Base-by-base conservation (phyloP, 495 filamentous ascomycete species). In the Bombardia bombarda region DNA sequence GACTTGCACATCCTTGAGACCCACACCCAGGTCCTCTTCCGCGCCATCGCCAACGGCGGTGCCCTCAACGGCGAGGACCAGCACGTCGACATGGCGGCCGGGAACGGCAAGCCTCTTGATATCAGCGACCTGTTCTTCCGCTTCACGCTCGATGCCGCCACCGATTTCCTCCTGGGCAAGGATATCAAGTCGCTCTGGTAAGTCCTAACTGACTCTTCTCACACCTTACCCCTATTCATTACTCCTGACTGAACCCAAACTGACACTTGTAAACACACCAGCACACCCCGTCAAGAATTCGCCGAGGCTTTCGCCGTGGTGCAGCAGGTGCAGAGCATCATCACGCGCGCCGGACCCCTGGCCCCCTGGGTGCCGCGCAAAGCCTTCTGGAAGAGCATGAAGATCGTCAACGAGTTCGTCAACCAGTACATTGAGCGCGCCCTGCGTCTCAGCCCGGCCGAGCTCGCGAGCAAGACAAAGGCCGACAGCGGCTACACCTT, bases 81-180 rank as follows among this genome's bases (percentile, higher is more conserved):
- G 40, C 21, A 50, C 0, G 65, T 73, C 38, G 67, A 74, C 36
- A 60, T 72, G 33, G 58, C 60, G 40, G 56, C 60, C 7, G 63
- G 63, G 13, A 58, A 72, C 25, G 75, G 72, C 26, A 66, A 62
- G 32, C 68, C 74, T 2, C 68, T 88, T 17, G 79, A 93, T 57
- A 73, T 90, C 25, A 70, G 73, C 23, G 74, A 80, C 7, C 66
- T 90, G 16, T 82, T 90, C 59, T 90, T 86, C 68, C 75, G 86
- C 7, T 86, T 82, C 50, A 90, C 87, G 1, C 68, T 96, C 8
- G 89, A 96, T 58, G 68, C 81, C 2, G 80, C 86, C 2, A 92
- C 89, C 12, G 84, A 90, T 44, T 95, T 92, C 56, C 65, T 96
- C 25, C 73, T 95, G n/a, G 90, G 90, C 12, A 66, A 80, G 36